Evolutionary conservation across 2,329 filamentous ascomycete species (phyloP).

Genomic region (Diatrype stigma): DNA sequence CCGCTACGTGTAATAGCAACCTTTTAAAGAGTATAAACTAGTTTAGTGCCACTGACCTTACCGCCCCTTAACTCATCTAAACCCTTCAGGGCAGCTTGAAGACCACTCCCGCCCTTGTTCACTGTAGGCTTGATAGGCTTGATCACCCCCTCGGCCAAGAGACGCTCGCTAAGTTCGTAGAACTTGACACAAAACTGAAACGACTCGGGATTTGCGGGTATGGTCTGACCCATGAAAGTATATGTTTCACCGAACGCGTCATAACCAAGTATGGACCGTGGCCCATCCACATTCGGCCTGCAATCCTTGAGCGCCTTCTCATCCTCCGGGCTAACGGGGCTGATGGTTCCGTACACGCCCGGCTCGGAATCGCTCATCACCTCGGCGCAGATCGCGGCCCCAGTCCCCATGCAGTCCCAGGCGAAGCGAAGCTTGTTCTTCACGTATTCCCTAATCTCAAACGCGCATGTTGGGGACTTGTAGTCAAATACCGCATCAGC

Average conservation of each 20-base stretch:
- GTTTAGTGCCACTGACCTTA: not conserved
- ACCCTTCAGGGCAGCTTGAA: not conserved
- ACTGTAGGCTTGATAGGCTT: not conserved
- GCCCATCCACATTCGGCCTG: not conserved
- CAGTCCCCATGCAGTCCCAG: not conserved
- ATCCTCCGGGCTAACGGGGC: not conserved
- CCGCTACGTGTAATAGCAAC: not conserved
- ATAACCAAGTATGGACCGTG: not conserved
- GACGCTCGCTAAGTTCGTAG: not conserved
- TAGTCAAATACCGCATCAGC: slow-evolving; percentile 46
- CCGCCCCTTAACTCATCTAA: not conserved
- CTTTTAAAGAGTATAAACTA: not conserved
- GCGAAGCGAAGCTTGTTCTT: slow-evolving; percentile 16
- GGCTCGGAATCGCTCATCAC: not conserved
- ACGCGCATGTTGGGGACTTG: slow-evolving; percentile 17
- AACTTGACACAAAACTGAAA: not conserved
- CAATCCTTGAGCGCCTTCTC: not conserved
- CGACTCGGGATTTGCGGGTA: not conserved
- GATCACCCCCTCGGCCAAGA: not conserved
- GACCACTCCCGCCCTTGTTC: not conserved
- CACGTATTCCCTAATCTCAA: slow-evolving; percentile 18
- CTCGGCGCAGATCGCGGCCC: not conserved
- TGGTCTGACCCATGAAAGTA: not conserved
- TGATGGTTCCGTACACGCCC: not conserved
- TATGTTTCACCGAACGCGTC: not conserved